Conservation (phyloP, 1,139 yeast genomes). For the Sugiyamaella grinbergsii region DNA sequence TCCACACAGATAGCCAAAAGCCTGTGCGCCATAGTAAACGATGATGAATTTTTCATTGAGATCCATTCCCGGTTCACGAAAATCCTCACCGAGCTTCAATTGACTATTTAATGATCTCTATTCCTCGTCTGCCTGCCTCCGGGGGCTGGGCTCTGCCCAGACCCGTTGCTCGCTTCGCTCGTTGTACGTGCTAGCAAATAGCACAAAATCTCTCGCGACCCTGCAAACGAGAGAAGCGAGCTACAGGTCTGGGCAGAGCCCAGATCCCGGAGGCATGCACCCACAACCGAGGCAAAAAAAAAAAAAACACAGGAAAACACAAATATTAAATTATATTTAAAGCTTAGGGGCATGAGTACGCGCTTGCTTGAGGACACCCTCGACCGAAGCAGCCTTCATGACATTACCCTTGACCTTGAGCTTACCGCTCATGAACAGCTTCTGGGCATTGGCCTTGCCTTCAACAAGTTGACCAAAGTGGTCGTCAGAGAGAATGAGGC, state of each 20-base stretch:
- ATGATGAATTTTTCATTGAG: conserved; percentile 59
- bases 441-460: conserved; percentile 84
- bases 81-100: conserved; percentile 44
- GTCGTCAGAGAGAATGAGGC: conserved; percentile 61
- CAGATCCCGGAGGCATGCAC: conserved; percentile 13
- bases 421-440: conserved; percentile 80
- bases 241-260: conserved; percentile 9
- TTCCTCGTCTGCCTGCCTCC: conserved; percentile 5
- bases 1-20: conserved; percentile 55
- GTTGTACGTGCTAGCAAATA: too few species aligned
- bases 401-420: conserved; percentile 86
- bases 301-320: neutral
- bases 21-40: conserved; percentile 61
- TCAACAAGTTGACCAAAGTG: conserved; percentile 65
- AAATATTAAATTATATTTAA: conserved; percentile 30
- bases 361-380: conserved; percentile 67
- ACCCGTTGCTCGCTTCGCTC: conserved; percentile 7
- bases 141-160: conserved; percentile 13
- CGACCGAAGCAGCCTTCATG: conserved; percentile 84
- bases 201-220: too few species aligned
- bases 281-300: neutral
- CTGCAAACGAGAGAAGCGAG: too few species aligned
- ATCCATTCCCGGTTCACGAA: conserved; percentile 52
- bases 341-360: conserved; percentile 52
- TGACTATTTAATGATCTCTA: conserved; percentile 1